Evolutionary conservation across 768 basidiomycete genomes (phyloP), one percentile per base, ranked within the genome.

Genomic region (Pleurotus tuber-regium): DNA sequence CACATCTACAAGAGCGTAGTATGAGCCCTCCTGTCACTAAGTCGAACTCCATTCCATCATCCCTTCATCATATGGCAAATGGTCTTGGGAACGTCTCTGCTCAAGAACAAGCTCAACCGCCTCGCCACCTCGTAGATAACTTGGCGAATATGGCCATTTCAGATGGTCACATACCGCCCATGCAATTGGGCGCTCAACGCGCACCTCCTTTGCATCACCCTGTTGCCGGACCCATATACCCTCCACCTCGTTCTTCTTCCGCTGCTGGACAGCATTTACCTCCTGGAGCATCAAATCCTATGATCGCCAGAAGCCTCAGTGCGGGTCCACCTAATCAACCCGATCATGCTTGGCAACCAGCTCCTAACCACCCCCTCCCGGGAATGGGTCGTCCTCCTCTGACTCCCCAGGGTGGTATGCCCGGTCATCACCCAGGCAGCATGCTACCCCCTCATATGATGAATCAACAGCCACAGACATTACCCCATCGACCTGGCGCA

Each of bases 1-100:
- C 73, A 14, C 68, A 71, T 18, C 71, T 73, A 25, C 40, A 67
- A 77, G 56, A 72, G 67, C 59, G 59, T 67, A 35, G 46, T 33
- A 28, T 16, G 18, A 48, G 46, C 46, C 46, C 46, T 9, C 31
- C 46, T 16, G 23, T 11, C 31, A 48, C 18, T 21, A 30, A 26
- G 14, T 12, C 16, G 9, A 12, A 18, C 8, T 40, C 41, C 18
- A 42, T 11, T 24, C 41, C 9, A 46, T 55, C 51, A 58, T 30
- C 65, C 35, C 67, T 67, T 29, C 70, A 65, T 50, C 69, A 70
- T 35, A 66, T 74, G 23, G 33, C 57, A 30, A 59, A 64, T 57
- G 57, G 57, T 5, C 54, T 59, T 30, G 65, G 71, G 25, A 69
- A 70, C 51, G 61, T 54, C 40, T 70, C 74, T 14, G 67, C 68